Base-by-base conservation (phyloP, 2,329 filamentous ascomycete genomes). In the Metarhizium brunneum region DNA sequence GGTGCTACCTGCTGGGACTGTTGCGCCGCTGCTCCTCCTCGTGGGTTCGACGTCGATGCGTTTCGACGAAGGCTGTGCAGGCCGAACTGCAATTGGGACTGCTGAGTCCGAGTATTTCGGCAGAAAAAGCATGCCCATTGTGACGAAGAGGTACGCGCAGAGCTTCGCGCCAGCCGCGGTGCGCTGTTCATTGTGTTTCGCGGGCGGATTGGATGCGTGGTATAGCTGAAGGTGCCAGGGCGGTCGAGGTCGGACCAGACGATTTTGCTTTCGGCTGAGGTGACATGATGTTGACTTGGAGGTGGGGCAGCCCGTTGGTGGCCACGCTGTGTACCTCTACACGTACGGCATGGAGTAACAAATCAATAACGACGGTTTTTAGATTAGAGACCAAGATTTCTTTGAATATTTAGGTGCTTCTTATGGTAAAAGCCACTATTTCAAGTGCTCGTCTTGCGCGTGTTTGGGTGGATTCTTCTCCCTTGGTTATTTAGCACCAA, bases 111-210 rank as follows among this genome's bases (percentile, higher is more conserved):
- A 40, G 68, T 61, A 43, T 68, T 63, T 52, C 67, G 69, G 62
- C 71, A 74, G 59, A 71, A 69, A 55, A 66, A 68, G 59, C 72
- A 74, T 14, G 65, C 61, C 71, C 71, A 71, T 59, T 62, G 60
- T 14, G 66, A 65, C 30, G 65, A 56, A 49, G 59, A 56, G 18
- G 60, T 58, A 43, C 62, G 59, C 51, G 58, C 53, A 20, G 68
- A 63, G 56, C 66, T 66, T 65, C 68, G 70, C 59, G 65, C 63
- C 54, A 71, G 61, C 58, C 68, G 70, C 45, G 71, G 65, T 50
- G 73, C 63, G 56, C 60, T 61, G 62, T 74, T 75, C 76, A 78
- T 78, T 49, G 38, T 63, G 42, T 53, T 14, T 35, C n/a, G 32
- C 54, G 36, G 52, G 25, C 20, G 51, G 54, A 25, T 51, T 50